Conservation (phyloP, 2,329 filamentous ascomycete genomes). For the Lizonia empirigonia region DNA sequence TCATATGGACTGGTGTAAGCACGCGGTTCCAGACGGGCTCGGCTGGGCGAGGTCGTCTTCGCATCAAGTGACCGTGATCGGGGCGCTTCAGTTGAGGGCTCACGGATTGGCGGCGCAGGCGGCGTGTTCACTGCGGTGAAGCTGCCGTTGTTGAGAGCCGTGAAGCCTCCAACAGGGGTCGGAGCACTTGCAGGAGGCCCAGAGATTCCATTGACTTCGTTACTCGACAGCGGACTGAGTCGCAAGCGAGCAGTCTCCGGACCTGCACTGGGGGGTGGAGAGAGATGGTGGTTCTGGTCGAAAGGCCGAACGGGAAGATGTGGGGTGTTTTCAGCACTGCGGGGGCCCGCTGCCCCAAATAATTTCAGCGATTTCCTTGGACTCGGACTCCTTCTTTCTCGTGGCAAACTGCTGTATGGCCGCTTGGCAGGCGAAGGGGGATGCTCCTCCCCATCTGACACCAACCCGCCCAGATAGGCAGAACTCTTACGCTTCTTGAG, state of each 20-base stretch:
- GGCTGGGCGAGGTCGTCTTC: constrained; percentile 11
- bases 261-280: constrained; percentile 23
- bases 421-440: constrained; percentile 35
- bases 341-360: constrained; percentile 25
- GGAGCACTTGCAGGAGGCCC: constrained; percentile 21
- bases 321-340: constrained; percentile 36
- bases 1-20: constrained; percentile 43
- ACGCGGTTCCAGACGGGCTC: constrained; percentile 9
- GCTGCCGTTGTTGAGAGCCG: constrained; percentile 28
- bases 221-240: constrained; percentile 37
- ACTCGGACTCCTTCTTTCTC: constrained; percentile 30
- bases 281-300: constrained; percentile 26
- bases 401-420: constrained; percentile 37
- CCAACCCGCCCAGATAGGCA: constrained; percentile 26
- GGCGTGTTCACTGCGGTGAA: constrained; percentile 36
- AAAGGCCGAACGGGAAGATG: constrained; percentile 31
- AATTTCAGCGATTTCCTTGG: constrained; percentile 39
- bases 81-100: constrained; percentile 21
- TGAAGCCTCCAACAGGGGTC: constrained; percentile 24
- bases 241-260: constrained; percentile 32
- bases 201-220: constrained; percentile 35
- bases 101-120: constrained; percentile 22
- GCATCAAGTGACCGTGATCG: constrained; percentile 16
- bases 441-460: constrained; percentile 41
- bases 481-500: constrained; percentile 44